Percentiles rank a stretch among this genome's conserved stretches.
These are phyloP conservation scores for Colletotrichum sp. DNA, from an alignment of 2,329 filamentous ascomycete species.

Conservation along the genomic window DNA sequence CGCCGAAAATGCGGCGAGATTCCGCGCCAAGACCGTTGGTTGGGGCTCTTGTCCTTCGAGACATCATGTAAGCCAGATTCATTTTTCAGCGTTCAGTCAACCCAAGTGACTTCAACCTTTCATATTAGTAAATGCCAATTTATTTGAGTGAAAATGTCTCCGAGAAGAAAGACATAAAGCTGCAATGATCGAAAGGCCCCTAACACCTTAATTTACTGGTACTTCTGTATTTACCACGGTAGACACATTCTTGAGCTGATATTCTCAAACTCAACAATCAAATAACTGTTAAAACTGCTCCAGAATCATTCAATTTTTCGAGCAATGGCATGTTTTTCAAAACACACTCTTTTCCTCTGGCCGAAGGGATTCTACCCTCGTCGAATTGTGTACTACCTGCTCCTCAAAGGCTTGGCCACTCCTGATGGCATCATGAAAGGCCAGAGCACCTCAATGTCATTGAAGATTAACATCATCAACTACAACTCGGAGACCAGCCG, in stretches of 20 bases:
- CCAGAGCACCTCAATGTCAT: conserved; percentile 9
- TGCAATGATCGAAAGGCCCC: background rate
- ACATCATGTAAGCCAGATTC: background rate
- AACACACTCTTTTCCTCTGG: conserved; percentile 27
- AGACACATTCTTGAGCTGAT: background rate
- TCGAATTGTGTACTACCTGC: conserved; percentile 25
- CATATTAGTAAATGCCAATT: background rate
- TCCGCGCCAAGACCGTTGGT: background rate
- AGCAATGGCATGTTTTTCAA: background rate
- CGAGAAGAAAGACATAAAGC: background rate
- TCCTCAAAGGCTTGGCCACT: conserved; percentile 24
- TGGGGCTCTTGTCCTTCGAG: fast-evolving
- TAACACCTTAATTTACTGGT: fast-evolving
- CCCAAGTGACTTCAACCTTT: background rate
- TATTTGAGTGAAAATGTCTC: background rate
- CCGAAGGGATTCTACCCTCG: conserved; percentile 24
- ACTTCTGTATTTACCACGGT: fast-evolving
- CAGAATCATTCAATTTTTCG: background rate
- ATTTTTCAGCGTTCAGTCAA: background rate
- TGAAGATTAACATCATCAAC: conserved; percentile 18
- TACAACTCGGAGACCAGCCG: background rate
- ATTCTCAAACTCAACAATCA: background rate
- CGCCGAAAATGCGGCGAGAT: background rate
- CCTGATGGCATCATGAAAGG: conserved; percentile 19
- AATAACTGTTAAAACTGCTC: background rate